Base-by-base conservation (phyloP, 2,329 filamentous ascomycete species). In the Cladosporium sp. region DNA sequence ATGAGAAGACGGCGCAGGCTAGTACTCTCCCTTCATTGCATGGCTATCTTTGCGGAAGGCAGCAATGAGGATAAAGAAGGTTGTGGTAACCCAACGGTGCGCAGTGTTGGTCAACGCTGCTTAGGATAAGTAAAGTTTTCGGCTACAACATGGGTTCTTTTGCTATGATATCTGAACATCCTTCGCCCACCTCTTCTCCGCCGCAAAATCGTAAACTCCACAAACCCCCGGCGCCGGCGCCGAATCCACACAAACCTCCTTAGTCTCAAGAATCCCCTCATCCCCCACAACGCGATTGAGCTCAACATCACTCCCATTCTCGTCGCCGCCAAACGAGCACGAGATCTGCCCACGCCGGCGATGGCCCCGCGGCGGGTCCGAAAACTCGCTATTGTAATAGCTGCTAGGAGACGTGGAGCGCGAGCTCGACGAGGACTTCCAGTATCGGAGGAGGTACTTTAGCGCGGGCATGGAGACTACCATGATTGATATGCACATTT, bases 401-500 rank as follows among this genome's bases (percentile, higher is more conserved):
- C 30, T 26, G 11, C 28, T 32, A 3, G 28, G 28, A 57, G 54
- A 18, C 13, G 28, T 21, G 2, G 54, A 57, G 30, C 2, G 28
- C 2, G 54, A 26, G n/a, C 32, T 57, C 5, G n/a, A 25, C n/a
- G 54, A 36, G 5, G 11, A 23, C 54, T 39, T 57, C 54, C 54
- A 57, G 54, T 39, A 36, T 25, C 30, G 1, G n/a, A 57, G 54
- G n/a, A 57, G 32, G 11, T 39, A 36, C 30, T 57, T 57, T 2
- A 57, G 32, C 6, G 54, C 54, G 2, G 54, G 54, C 32, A 57
- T 34, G 14, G 54, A 57, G 6, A 57, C 54, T n/a, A 57, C 54
- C 30, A 57, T 57, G 32, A 57, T 57, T n/a, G 54, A 32, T 5
- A 57, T 39, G 54, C 28, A 21, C 54, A 57, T 57, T 26, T 57